These are phyloP conservation scores for Posidonia australis DNA, from an alignment of 106 monocot genomes.

Conservation along the genomic window DNA sequence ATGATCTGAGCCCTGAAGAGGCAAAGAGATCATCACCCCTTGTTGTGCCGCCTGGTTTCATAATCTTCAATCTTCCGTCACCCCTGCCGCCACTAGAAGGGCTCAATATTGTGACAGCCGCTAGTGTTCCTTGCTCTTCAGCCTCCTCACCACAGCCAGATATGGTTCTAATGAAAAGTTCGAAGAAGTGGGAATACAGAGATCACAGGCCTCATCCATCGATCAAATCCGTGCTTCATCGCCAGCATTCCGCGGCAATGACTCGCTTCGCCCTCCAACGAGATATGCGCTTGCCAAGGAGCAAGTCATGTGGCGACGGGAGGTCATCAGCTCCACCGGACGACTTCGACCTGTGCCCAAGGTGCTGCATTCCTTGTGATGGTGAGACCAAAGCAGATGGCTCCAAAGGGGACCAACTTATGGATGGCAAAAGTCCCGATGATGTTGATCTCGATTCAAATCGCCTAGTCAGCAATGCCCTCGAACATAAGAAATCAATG, in stretches of 20 bases:
- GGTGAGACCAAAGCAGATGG: not conserved
- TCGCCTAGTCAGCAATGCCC: not conserved
- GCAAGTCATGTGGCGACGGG: no score
- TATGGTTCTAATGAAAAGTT: not conserved
- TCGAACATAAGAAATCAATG: not conserved
- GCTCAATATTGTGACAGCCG: not conserved
- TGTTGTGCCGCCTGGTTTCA: not conserved
- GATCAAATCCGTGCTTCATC: not conserved
- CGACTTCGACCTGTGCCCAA: not conserved
- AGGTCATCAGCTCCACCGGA: slow-evolving; percentile 1
- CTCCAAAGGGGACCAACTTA: not conserved
- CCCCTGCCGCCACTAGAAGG: not conserved
- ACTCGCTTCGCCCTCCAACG: not conserved
- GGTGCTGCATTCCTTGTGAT: not conserved
- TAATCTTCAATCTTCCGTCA: not conserved
- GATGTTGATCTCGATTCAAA: not conserved
- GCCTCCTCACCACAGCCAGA: not conserved
- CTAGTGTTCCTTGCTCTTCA: not conserved
- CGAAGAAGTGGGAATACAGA: not conserved
- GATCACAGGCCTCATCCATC: not conserved
- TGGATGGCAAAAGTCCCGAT: not conserved
- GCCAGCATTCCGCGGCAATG: not conserved
- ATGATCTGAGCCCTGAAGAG: not conserved
- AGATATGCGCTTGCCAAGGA: not conserved
- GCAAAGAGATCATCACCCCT: not conserved